Conservation (phyloP, 805 yeast genomes). For the Danielia reshetovae region DNA sequence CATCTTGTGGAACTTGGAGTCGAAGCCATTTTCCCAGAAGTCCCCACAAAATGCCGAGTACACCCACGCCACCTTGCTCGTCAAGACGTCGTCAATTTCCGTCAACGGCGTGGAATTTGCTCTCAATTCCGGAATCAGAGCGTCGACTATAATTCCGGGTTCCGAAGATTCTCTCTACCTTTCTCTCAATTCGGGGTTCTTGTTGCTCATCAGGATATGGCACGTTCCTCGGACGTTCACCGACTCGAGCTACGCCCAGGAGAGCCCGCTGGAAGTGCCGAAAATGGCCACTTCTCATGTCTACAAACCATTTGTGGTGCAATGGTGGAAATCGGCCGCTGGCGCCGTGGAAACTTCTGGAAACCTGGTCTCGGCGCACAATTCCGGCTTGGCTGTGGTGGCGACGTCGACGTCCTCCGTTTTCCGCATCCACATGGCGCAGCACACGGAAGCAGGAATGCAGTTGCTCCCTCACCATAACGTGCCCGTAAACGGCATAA, state of each 20-base stretch:
- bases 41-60: conserved; percentile 1
- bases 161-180: conserved; percentile 39
- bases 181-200: conserved; percentile 37
- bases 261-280: conserved; percentile 15
- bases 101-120: conserved; percentile 29
- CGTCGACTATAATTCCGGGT: conserved; percentile 23
- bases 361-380: conserved; percentile 28
- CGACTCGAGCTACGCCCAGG: conserved; percentile 18
- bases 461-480: conserved; percentile 36
- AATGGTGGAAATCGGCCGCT: conserved; percentile 43
- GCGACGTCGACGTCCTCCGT: conserved; percentile 33
- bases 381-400: conserved; percentile 36
- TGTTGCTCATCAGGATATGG: conserved; percentile 38
- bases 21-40: conserved; percentile 5
- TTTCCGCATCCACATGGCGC: conserved; percentile 36
- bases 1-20: conserved; percentile 13
- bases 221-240: conserved; percentile 27
- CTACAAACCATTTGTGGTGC: conserved; percentile 43
- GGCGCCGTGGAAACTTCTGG: conserved; percentile 21
- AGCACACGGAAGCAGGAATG: conserved; percentile 34
- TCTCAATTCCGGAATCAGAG: conserved; percentile 28
- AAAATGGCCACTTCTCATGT: conserved; percentile 16
- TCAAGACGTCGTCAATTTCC: conserved; percentile 28
- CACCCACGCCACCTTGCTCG: conserved; percentile 22
- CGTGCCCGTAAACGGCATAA: conserved; percentile 37